Conservation (phyloP, 106 monocot species). For the Xerophyta viscosa region DNA sequence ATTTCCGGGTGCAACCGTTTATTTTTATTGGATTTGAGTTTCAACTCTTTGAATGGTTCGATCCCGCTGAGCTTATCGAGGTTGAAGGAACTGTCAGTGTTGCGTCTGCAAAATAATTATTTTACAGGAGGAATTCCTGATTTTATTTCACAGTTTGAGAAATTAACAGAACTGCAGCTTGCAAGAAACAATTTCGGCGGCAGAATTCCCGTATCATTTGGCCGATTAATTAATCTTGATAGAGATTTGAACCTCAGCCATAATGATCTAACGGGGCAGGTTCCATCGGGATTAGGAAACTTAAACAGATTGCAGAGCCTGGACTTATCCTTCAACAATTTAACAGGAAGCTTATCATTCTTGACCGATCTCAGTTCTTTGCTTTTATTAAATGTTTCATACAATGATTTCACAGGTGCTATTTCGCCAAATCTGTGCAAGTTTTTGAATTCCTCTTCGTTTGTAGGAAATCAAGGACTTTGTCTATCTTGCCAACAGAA, state of each 20-base stretch:
- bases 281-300: conserved; percentile 30
- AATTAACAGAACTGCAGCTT: conserved; percentile 44
- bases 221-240: conserved; percentile 23
- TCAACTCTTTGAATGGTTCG: conserved; percentile 65
- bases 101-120: conserved; percentile 45
- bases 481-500: conserved; percentile 36
- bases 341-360: conserved; percentile 40
- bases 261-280: conserved; percentile 49
- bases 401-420: conserved; percentile 55
- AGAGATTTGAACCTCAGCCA: conserved; percentile 56
- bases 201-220: conserved; percentile 57
- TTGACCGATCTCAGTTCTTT: conserved; percentile 35
- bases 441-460: conserved; percentile 46
- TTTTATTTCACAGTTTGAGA: conserved; percentile 30
- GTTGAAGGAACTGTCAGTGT: conserved; percentile 22
- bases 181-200: conserved; percentile 68
- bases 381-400: conserved; percentile 54
- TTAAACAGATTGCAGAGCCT: conserved; percentile 38
- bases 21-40: conserved; percentile 44
- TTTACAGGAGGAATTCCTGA: conserved; percentile 65
- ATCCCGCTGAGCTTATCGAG: conserved; percentile 30
- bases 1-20: conserved; percentile 44
- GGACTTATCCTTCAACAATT: conserved; percentile 74
- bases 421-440: conserved; percentile 38
- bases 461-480: conserved; percentile 63